Conservation (phyloP, 139 green algal genomes). For the Chlamydomonas asymmetrica region DNA sequence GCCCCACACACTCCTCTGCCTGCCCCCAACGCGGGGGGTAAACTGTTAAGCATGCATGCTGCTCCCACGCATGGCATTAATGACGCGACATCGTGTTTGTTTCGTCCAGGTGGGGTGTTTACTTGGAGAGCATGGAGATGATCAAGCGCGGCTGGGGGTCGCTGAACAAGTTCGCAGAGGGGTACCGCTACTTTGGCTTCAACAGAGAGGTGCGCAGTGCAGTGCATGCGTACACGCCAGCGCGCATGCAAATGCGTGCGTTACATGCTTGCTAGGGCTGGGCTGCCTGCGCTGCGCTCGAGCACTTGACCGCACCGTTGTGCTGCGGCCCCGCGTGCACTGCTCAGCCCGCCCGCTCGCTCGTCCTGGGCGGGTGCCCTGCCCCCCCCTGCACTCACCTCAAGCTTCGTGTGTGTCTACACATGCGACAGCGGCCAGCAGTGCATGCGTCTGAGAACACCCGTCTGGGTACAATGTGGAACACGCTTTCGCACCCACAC, state of each 20-base stretch:
- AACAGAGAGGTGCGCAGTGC: slow-evolving; percentile 26
- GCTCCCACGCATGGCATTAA: background rate
- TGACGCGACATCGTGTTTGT: background rate
- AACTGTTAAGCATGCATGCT: background rate
- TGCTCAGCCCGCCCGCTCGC: too few species aligned
- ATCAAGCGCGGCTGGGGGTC: background rate
- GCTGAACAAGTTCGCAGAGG: slow-evolving; percentile 31
- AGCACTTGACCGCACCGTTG: background rate
- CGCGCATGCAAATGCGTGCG: background rate
- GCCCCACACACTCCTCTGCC: background rate
- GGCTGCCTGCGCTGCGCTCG: background rate
- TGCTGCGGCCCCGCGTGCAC: too few species aligned
- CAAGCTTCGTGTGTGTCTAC: too few species aligned
- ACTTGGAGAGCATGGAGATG: background rate
- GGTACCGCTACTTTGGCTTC: slow-evolving; percentile 84
- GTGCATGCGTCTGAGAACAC: too few species aligned
- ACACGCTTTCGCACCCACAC: too few species aligned
- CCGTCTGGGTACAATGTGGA: too few species aligned
- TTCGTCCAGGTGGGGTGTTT: background rate
- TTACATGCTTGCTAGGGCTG: background rate
- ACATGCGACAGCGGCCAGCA: too few species aligned
- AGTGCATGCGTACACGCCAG: background rate
- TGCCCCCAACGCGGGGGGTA: background rate
- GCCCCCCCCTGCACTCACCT: too few species aligned
- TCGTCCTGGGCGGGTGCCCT: too few species aligned